A percentile compares a stretch with the other conserved stretches of the same genome.
These are phyloP conservation scores for Avena insularis DNA, from an alignment of 176 grass and related monocot species.

Conservation along the genomic window DNA sequence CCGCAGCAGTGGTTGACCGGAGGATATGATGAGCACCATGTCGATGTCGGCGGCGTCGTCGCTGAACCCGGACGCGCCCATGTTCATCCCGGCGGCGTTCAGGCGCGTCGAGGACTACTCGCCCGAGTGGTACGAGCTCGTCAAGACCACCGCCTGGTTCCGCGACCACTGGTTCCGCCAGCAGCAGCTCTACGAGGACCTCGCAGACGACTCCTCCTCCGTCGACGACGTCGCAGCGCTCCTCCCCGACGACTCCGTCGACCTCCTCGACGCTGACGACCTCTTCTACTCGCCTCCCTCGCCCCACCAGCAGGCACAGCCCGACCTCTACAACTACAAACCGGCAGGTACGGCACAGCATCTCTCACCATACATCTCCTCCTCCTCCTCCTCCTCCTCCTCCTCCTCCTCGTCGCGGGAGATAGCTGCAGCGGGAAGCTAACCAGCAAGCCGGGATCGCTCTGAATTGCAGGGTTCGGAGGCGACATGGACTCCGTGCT, in stretches of 20 bases:
- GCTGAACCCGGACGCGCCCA: slow-evolving; percentile 90
- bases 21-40: slow-evolving; percentile 40
- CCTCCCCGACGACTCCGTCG: slow-evolving; percentile 79
- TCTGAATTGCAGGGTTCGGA: slow-evolving; percentile 23
- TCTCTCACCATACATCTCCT: neutral
- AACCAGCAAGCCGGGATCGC: neutral
- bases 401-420: neutral
- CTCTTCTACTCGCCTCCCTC: slow-evolving; percentile 52
- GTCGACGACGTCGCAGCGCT: slow-evolving; percentile 60
- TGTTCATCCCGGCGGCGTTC: slow-evolving; percentile 92
- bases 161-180: slow-evolving; percentile 89
- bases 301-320: neutral
- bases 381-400: neutral
- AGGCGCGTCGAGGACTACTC: slow-evolving; percentile 91
- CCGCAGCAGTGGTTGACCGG: neutral
- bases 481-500: slow-evolving; percentile 55
- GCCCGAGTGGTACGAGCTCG: slow-evolving; percentile 93
- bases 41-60: slow-evolving; percentile 48
- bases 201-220: slow-evolving; percentile 22
- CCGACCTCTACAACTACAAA: slow-evolving; percentile 12
- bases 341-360: neutral
- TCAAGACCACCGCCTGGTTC: slow-evolving; percentile 93
- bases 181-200: slow-evolving; percentile 74
- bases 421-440: neutral
- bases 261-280: slow-evolving; percentile 65